A percentile compares a stretch with the other conserved stretches of the same genome.
Evolutionary conservation across 1,284 basidiomycete genomes (phyloP).

Genomic region (Rhizoctonia solani): DNA sequence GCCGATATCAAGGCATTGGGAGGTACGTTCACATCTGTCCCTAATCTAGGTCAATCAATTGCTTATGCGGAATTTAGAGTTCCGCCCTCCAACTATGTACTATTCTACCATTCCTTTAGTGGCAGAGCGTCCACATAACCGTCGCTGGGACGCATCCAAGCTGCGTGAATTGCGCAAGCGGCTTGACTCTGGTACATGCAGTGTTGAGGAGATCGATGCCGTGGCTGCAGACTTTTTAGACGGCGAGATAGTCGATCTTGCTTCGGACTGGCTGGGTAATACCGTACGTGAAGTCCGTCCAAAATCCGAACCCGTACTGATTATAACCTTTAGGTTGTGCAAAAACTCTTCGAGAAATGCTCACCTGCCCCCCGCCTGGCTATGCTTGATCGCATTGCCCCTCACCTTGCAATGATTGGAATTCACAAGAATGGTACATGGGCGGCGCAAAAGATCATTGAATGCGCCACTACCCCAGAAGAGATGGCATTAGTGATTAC

Average conservation of each 20-base stretch:
- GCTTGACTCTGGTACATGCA: constrained; percentile 79
- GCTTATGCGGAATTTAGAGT: constrained; percentile 54
- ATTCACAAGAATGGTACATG: constrained; percentile 99
- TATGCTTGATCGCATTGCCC: constrained; percentile 92
- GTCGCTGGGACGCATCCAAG: constrained; percentile 92
- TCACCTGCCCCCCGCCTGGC: constrained; percentile 75
- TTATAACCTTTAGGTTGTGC: constrained; percentile 67
- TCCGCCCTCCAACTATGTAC: constrained; percentile 87
- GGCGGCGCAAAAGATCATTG: constrained; percentile 99
- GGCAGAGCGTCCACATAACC: constrained; percentile 79
- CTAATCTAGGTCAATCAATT: background rate
- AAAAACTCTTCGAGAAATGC: constrained; percentile 94
- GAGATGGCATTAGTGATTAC: constrained; percentile 85
- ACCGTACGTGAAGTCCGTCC: constrained; percentile 62
- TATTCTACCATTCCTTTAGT: constrained; percentile 90
- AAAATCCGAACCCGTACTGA: constrained; percentile 1
- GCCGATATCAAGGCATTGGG: constrained; percentile 79
- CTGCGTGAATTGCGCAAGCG: constrained; percentile 93
- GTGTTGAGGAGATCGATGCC: constrained; percentile 86
- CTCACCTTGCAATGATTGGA: constrained; percentile 95
- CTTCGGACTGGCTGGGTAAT: constrained; percentile 99
- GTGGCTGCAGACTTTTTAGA: constrained; percentile 89
- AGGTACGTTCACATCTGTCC: constrained; percentile 58
- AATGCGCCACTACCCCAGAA: constrained; percentile 88
- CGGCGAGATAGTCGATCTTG: constrained; percentile 87